A percentile compares a stretch with the other conserved stretches of the same genome.
Conservation (phyloP, 306 rosid species). For the Rosa chinensis region DNA sequence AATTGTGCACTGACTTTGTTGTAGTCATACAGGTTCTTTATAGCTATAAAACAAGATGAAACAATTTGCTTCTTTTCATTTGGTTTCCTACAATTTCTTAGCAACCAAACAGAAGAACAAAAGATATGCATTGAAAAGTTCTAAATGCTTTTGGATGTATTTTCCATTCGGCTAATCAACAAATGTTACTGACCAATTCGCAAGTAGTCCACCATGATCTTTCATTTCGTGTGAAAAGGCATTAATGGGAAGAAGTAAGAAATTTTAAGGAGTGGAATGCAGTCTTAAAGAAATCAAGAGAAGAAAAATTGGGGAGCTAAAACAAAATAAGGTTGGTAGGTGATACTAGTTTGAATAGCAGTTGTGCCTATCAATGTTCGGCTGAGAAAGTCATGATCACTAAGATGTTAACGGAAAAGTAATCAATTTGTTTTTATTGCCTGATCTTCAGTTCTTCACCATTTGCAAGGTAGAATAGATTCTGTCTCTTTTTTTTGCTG, state of each 20-base stretch:
- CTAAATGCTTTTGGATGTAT: too few relatives aligned
- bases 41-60: too few relatives aligned
- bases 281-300: neutral
- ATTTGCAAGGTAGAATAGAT: too few relatives aligned
- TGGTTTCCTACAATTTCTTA: neutral
- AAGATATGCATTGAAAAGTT: neutral
- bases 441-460: too few relatives aligned
- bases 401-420: conserved; percentile 1
- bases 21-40: too few relatives aligned
- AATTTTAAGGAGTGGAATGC: conserved; percentile 1
- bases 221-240: conserved; percentile 37
- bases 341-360: conserved; percentile 85
- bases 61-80: neutral
- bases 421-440: too few relatives aligned
- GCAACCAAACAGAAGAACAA: neutral
- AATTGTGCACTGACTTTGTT: too few relatives aligned
- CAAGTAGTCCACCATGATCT: conserved; percentile 57
- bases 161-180: conserved; percentile 41
- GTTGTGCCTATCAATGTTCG: conserved; percentile 74
- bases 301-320: conserved; percentile 32
- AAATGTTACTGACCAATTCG: conserved; percentile 50
- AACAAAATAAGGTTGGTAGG: conserved; percentile 69
- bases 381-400: conserved; percentile 47
- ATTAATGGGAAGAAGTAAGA: neutral
- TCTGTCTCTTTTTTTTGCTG: too few relatives aligned